Base-by-base conservation (phyloP, 169 alveolate genomes). In the Plasmodium berghei region DNA sequence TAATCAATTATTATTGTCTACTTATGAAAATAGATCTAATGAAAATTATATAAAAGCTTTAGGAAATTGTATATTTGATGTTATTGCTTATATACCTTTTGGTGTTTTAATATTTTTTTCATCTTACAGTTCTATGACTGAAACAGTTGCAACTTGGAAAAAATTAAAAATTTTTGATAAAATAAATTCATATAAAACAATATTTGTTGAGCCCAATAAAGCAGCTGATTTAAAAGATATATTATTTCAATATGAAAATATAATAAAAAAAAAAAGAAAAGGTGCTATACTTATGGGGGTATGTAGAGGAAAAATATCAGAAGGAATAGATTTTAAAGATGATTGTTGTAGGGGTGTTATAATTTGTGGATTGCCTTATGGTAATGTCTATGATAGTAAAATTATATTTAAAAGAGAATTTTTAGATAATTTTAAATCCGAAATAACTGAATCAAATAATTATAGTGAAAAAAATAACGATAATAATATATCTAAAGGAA, bases 251-350 rank as follows among this genome's bases (percentile, higher is more conserved):
- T 92, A 88, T 70, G 94, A 94, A 72, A 93, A 93, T 67, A 90
- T 93, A 72, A 92, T 95, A 85, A 90, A 95, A 74, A 92, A 88
- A 61, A 77, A 73, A 61, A 94, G 93, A 24, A 74, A 70, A 70
- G 99, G 99, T 1, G 97, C 98, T 20, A 86, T 97, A 24, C 94
- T 98, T 69, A 90, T 98, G 71, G 99, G 97, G 0, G 99, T 97
- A 0, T 97, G 98, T 80, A 72, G 99, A 49, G 99, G 99, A 1
- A 96, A 96, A 73, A 92, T 97, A 46, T 95, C 98, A 16, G 99
- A 98, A 95, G 99, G 99, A 8, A 95, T 98, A 14, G 98, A 97
- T 89, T 96, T 96, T 90, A 93, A 94, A 58, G 99, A 97, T 93
- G 97, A 94, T 75, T 93, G 93, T 66, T 96, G 98, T 73, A 74